phyloP scores from a whole-genome alignment of 1,284 basidiomycete species.

The Porodaedalea pini region DNA sequence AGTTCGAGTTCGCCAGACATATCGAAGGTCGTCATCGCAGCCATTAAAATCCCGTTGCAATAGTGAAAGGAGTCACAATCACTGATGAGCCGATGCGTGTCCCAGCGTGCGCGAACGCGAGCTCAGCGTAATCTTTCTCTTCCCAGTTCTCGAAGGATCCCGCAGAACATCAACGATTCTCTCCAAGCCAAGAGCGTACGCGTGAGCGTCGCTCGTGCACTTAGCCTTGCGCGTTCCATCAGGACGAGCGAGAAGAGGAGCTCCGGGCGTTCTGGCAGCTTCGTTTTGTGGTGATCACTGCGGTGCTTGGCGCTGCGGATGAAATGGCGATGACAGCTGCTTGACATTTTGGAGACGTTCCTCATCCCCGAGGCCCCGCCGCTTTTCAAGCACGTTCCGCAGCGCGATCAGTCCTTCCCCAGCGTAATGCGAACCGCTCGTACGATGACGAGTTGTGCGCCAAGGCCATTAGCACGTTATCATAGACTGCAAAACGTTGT shows the following conservation, averaged over 20 bases:
- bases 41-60: conserved; percentile 79
- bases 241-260: conserved; percentile 84
- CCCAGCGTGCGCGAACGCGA: conserved; percentile 78
- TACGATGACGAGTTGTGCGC: conserved; percentile 84
- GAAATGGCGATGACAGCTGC: conserved; percentile 85
- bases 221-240: conserved; percentile 94
- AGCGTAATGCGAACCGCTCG: conserved; percentile 76
- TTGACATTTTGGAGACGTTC: conserved; percentile 95
- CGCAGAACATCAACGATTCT: conserved; percentile 76
- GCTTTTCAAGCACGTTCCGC: conserved; percentile 83
- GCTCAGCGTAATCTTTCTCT: conserved; percentile 89
- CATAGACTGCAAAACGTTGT: conserved; percentile 94
- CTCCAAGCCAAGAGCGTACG: conserved; percentile 90
- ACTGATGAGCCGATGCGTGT: conserved; percentile 79
- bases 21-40: conserved; percentile 92
- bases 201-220: conserved; percentile 85
- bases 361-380: conserved; percentile 93
- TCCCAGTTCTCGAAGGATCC: conserved; percentile 89
- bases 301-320: conserved; percentile 84
- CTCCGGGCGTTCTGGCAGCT: conserved; percentile 89
- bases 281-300: conserved; percentile 86
- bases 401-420: conserved; percentile 86
- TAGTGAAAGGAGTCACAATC: conserved; percentile 89
- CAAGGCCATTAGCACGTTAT: conserved; percentile 90
- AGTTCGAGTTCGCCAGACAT: too few relatives aligned